These are phyloP conservation scores for Wallemia ichthyophaga DNA, from an alignment of 1,284 basidiomycete species.

Conservation along the genomic window DNA sequence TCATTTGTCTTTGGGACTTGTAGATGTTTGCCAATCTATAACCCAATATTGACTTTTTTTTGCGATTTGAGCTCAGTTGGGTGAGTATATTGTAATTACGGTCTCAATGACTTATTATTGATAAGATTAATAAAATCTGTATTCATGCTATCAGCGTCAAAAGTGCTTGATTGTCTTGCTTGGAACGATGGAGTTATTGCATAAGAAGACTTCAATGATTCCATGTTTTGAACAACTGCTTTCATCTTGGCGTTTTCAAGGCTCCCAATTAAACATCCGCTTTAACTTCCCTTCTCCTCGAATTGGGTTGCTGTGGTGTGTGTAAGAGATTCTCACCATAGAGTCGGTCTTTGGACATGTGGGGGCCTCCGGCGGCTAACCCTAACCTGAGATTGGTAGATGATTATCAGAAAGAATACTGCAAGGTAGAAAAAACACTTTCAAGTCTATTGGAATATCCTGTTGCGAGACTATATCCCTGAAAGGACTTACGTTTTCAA, in stretches of 20 bases:
- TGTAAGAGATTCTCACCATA: background rate
- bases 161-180: background rate
- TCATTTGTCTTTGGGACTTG: background rate
- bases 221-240: background rate
- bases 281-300: no score
- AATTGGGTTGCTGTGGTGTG: background rate
- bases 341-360: background rate
- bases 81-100: background rate
- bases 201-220: background rate
- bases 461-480: no score
- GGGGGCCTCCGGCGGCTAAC: no score
- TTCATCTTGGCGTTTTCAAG: no score
- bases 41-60: background rate
- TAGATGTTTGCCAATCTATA: background rate
- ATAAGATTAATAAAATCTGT: background rate
- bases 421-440: background rate
- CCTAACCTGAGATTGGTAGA: background rate
- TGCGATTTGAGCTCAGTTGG: background rate
- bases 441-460: no score
- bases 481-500: background rate
- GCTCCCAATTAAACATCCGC: no score
- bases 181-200: background rate
- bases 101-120: background rate
- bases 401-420: background rate
- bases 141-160: background rate